phyloP scores from a whole-genome alignment of 768 basidiomycete genomes.

The Coprinopsis sp. region DNA sequence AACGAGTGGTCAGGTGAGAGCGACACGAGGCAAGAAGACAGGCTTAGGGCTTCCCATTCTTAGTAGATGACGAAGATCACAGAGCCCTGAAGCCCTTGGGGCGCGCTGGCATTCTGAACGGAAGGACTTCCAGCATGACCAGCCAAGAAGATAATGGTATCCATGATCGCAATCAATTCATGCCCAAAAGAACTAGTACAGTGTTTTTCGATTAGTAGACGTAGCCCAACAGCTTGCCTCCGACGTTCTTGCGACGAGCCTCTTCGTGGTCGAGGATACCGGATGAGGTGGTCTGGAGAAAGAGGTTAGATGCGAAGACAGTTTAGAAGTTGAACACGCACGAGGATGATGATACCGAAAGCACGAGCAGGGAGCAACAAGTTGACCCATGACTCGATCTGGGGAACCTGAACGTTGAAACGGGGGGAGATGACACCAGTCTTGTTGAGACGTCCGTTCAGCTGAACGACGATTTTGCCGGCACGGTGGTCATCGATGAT shows the following conservation, averaged over 20 bases:
- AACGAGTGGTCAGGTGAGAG: too few relatives aligned
- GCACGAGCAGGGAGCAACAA: conserved; percentile 92
- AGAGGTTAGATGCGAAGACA: background rate
- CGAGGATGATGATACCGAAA: conserved; percentile 94
- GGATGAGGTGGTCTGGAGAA: conserved; percentile 82
- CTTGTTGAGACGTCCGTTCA: conserved; percentile 98
- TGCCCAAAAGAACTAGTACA: too few relatives aligned
- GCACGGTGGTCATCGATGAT: conserved; percentile 98
- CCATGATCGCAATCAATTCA: background rate
- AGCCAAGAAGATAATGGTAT: background rate
- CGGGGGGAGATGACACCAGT: conserved; percentile 99
- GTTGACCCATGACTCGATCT: conserved; percentile 97
- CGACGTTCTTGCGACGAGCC: conserved; percentile 96
- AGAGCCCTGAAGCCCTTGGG: too few relatives aligned
- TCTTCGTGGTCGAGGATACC: conserved; percentile 99
- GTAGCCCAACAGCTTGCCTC: conserved; percentile 92
- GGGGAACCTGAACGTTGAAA: conserved; percentile 90
- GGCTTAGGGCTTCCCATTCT: too few relatives aligned
- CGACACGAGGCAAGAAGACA: too few relatives aligned
- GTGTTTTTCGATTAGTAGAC: conserved; percentile 58
- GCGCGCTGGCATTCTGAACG: too few relatives aligned
- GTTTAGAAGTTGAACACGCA: conserved; percentile 31
- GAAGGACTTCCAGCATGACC: too few relatives aligned
- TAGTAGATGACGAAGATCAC: too few relatives aligned
- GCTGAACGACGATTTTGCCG: conserved; percentile 96